phyloP scores from a whole-genome alignment of 306 rosid genomes.

The Lathyrus sativus region DNA sequence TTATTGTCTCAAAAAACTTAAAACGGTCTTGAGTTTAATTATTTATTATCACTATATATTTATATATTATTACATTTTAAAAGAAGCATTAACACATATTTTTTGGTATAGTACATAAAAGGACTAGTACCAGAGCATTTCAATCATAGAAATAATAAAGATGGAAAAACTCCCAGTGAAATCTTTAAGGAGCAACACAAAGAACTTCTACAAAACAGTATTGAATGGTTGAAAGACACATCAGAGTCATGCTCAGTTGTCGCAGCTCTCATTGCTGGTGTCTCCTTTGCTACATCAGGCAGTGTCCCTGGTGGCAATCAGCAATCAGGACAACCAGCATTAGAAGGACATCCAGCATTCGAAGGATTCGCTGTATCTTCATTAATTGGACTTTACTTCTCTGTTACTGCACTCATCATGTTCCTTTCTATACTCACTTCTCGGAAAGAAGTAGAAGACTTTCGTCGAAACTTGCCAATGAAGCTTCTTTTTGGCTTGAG shows the following conservation, averaged over 20 bases:
- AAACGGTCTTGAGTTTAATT: too few relatives aligned
- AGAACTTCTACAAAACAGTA: not conserved
- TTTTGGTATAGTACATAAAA: slow-evolving; percentile 17
- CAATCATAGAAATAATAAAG: not conserved
- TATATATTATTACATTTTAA: too few relatives aligned
- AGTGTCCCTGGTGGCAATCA: slow-evolving; percentile 45
- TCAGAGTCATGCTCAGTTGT: slow-evolving; percentile 45
- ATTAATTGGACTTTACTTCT: slow-evolving; percentile 50
- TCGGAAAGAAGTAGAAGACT: slow-evolving; percentile 41
- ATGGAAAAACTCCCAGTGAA: not conserved
- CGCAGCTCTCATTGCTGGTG: slow-evolving; percentile 41
- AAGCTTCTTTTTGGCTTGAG: slow-evolving; percentile 49
- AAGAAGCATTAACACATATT: too few relatives aligned
- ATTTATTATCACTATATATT: too few relatives aligned
- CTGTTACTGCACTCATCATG: slow-evolving; percentile 51
- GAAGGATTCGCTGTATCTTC: slow-evolving; percentile 47
- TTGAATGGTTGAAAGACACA: slow-evolving; percentile 39
- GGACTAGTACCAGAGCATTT: slow-evolving; percentile 14
- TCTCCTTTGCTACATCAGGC: slow-evolving; percentile 43
- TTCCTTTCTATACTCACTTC: too few relatives aligned
- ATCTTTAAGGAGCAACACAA: slow-evolving; percentile 38
- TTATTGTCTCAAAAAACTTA: too few relatives aligned
- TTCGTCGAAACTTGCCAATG: slow-evolving; percentile 38
- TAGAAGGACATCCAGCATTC: slow-evolving; percentile 42
- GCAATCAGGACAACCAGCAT: slow-evolving; percentile 27